Evolutionary conservation across 805 yeast species (phyloP).

Genomic region (Lipomyces mesembrius): DNA sequence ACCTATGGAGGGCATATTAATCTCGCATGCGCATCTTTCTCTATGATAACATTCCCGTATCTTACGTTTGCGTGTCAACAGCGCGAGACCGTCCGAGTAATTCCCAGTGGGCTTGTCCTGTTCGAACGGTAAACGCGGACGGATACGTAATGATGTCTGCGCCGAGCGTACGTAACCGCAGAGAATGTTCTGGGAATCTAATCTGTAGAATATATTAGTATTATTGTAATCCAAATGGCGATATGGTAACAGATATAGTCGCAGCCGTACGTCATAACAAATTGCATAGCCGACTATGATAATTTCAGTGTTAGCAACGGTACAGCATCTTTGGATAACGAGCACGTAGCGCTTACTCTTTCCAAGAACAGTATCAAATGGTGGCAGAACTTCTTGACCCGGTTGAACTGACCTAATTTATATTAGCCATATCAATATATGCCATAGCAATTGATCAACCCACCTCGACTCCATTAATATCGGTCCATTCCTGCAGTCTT

Average conservation of each 20-base stretch:
- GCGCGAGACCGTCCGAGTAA: conserved; percentile 81
- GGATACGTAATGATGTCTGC: conserved; percentile 85
- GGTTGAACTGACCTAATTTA: conserved; percentile 68
- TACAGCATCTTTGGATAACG: not conserved
- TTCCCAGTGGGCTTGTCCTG: conserved; percentile 93
- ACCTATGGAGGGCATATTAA: conserved; percentile 46
- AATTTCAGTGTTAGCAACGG: not conserved
- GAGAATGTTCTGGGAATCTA: conserved; percentile 80
- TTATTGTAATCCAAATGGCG: not conserved
- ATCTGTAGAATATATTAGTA: conserved; percentile 44
- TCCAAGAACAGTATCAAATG: conserved; percentile 65
- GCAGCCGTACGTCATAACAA: conserved; percentile 65
- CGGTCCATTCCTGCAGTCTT: conserved; percentile 65
- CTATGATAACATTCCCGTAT: too few species aligned
- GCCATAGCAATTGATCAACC: not conserved
- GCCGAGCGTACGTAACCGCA: conserved; percentile 59
- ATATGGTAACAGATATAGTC: not conserved
- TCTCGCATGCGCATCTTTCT: not conserved
- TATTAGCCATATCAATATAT: conserved; percentile 6
- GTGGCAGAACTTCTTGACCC: conserved; percentile 59
- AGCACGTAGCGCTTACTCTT: conserved; percentile 41
- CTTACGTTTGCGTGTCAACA: conserved; percentile 71
- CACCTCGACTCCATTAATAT: conserved; percentile 67
- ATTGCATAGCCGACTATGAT: conserved; percentile 64
- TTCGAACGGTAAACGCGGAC: conserved; percentile 87